Evolutionary conservation across 225 moss, liverwort and hornwort species (phyloP), one percentile per base, ranked within the genome.

Genomic region (Ulota crispa): DNA sequence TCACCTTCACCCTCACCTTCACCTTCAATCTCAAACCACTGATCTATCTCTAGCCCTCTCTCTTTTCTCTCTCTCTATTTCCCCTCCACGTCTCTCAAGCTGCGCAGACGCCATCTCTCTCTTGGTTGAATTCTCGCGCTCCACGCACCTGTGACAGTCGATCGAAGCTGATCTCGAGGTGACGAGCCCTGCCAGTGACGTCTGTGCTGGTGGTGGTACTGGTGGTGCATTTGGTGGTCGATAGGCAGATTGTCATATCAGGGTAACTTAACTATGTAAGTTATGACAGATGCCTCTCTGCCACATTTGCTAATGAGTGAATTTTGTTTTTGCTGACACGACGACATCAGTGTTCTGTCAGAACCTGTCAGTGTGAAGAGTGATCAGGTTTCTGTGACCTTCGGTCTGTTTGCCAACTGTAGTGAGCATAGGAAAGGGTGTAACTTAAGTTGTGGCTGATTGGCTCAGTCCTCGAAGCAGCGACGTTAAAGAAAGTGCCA

Each of bases 251-350:
- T 59, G 4, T 27, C 6, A 37, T 55, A 53, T 2, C 54, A 55
- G 55, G 74, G 81, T 81, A n/a, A n/a, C n/a, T n/a, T n/a, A n/a
- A n/a, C n/a, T n/a, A 81, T 9, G 81, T 72, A 45, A 45, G 12
- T 45, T 45, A 26, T 13, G 63, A 52, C 37, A 20, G 28, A 72
- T 63, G 80, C 50, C 21, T 56, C 70, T 69, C 74, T 74, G 74
- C 56, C 74, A 56, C 81, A 81, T 81, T 81, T 67, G 53, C 20
- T 73, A 20, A 36, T 52, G 16, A 0, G 34, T 42, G 62, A 10
- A 36, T 37, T 9, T 53, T 5, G 31, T 31, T 66, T 2, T 20
- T 45, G 45, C 66, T 74, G 74, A 73, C 81, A 42, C 14, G 21
- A 19, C 66, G 64, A 0, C 24, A 72, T 72, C 59, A 26, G 52